Conservation (phyloP, 2,329 filamentous ascomycete genomes). For the Diaporthe amygdali region DNA sequence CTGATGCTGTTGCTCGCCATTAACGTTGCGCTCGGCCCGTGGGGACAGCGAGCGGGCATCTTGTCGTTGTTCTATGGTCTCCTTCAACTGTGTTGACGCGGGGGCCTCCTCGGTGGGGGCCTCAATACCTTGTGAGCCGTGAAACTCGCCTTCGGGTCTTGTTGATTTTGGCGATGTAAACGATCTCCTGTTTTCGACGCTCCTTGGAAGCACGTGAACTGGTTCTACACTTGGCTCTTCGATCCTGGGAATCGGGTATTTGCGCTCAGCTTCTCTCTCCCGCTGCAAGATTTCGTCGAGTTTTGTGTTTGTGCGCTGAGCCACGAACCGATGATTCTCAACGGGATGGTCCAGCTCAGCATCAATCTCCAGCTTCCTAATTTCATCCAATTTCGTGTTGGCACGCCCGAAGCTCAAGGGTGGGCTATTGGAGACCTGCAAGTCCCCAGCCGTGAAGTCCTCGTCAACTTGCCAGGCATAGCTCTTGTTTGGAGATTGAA, state of each 20-base stretch:
- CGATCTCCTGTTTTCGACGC: neutral
- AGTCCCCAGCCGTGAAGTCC: conserved; percentile 62
- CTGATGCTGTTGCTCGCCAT: conserved; percentile 29
- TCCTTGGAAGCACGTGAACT: neutral
- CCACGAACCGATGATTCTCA: neutral
- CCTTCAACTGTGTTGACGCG: conserved; percentile 55
- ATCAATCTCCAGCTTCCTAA: conserved; percentile 41
- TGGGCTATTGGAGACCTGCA: conserved; percentile 63
- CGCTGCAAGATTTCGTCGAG: conserved; percentile 27
- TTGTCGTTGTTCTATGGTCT: conserved; percentile 57
- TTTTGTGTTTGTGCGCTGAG: conserved; percentile 23
- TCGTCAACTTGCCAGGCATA: conserved; percentile 62
- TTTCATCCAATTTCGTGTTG: conserved; percentile 42
- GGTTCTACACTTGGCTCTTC: conserved; percentile 1
- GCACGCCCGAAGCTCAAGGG: conserved; percentile 47
- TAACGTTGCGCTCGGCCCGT: conserved; percentile 39
- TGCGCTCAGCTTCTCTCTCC: conserved; percentile 21
- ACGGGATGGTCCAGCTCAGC: conserved; percentile 28
- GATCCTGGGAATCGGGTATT: neutral
- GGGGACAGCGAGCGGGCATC: conserved; percentile 47
- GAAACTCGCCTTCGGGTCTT: neutral
- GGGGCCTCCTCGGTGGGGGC: conserved; percentile 50
- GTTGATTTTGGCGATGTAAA: neutral
- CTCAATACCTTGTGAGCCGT: conserved; percentile 45
- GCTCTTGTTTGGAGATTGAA: conserved; percentile 53